These are phyloP conservation scores for Eudorina sp. DNA, from an alignment of 139 green algal genomes.

Conservation along the genomic window DNA sequence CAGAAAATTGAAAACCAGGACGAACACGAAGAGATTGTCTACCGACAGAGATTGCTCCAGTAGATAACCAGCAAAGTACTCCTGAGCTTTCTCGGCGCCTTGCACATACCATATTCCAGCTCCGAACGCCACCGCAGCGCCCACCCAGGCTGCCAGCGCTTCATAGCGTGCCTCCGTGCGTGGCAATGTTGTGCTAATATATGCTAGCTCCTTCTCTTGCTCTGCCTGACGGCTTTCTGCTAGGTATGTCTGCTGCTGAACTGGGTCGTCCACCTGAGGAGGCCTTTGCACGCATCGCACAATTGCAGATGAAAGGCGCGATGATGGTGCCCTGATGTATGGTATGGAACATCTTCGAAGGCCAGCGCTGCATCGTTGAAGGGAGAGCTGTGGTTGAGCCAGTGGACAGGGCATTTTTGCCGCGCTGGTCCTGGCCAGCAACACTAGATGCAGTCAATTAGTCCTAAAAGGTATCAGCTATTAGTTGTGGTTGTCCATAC, in stretches of 20 bases:
- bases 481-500: no score
- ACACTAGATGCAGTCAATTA: no score
- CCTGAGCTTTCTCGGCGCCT: conserved; percentile 69
- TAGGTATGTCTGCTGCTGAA: neutral
- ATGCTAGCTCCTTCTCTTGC: conserved; percentile 62
- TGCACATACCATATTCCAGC: conserved; percentile 75
- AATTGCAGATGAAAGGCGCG: neutral
- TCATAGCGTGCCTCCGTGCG: conserved; percentile 60
- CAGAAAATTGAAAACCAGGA: conserved; percentile 97
- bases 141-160: conserved; percentile 71
- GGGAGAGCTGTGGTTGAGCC: neutral
- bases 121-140: conserved; percentile 80
- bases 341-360: neutral
- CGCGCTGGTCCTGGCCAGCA: no score
- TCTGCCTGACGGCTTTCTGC: conserved; percentile 12
- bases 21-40: conserved; percentile 99
- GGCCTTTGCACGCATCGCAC: conserved; percentile 23
- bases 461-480: no score
- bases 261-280: conserved; percentile 19
- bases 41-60: conserved; percentile 96
- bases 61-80: conserved; percentile 96
- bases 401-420: conserved; percentile 10
- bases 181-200: conserved; percentile 48
- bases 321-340: neutral
- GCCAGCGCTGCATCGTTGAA: neutral